Conservation (phyloP, 345 rosid genomes). For the Erysimum cheiranthoides region DNA sequence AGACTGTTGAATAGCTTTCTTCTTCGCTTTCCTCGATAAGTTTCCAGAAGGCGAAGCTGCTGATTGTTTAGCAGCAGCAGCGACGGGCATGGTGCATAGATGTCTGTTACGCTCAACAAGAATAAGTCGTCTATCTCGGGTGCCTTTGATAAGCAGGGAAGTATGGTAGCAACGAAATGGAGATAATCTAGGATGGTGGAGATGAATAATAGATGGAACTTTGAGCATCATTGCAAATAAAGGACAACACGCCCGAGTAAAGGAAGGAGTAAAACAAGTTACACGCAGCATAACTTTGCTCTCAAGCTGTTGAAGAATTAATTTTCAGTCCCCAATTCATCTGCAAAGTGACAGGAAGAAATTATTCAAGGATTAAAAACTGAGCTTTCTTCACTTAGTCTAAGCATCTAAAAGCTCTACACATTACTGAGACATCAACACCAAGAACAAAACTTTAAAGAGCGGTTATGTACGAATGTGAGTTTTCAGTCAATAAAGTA, state of each 20-base stretch:
- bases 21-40: slow-evolving; percentile 55
- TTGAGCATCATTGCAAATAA: slow-evolving; percentile 42
- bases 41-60: slow-evolving; percentile 27
- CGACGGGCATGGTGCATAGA: slow-evolving; percentile 49
- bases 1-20: slow-evolving; percentile 59
- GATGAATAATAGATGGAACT: slow-evolving; percentile 44
- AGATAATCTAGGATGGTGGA: slow-evolving; percentile 15
- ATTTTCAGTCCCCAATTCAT: slow-evolving; percentile 27
- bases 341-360: slow-evolving; percentile 28
- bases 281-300: slow-evolving; percentile 52
- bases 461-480: neutral
- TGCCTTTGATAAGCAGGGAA: slow-evolving; percentile 32
- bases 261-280: slow-evolving; percentile 49
- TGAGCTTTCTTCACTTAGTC: neutral
- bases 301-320: slow-evolving; percentile 22
- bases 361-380: neutral
- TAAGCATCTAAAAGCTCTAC: slow-evolving; percentile 8
- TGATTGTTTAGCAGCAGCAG: slow-evolving; percentile 55
- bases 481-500: slow-evolving; percentile 11
- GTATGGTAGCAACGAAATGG: slow-evolving; percentile 40
- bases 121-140: slow-evolving; percentile 34
- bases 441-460: slow-evolving; percentile 5
- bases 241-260: slow-evolving; percentile 42
- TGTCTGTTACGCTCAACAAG: slow-evolving; percentile 44
- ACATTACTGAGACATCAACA: slow-evolving; percentile 6